Conservation (phyloP, 2,329 filamentous ascomycete species). For the Dothistroma pini region DNA sequence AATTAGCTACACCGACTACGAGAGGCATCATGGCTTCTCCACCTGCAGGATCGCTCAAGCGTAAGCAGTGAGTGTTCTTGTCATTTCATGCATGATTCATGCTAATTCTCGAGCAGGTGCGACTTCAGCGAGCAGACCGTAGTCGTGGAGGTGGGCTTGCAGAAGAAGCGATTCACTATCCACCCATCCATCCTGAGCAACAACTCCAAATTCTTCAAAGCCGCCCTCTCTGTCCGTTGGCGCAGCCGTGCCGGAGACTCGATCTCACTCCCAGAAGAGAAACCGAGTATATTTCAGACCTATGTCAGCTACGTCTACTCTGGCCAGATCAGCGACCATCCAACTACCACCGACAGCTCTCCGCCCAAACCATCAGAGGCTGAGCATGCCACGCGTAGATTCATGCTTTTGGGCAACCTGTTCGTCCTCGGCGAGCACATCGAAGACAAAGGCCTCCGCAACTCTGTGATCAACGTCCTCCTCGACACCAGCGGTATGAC, state of each 20-base stretch:
- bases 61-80: no score
- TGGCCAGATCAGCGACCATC: background rate
- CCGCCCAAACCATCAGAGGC: background rate
- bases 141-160: background rate
- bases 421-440: conserved; percentile 10
- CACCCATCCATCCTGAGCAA: conserved; percentile 10
- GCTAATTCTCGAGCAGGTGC: background rate
- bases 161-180: background rate
- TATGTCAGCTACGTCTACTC: conserved; percentile 6
- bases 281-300: conserved; percentile 4
- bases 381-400: background rate
- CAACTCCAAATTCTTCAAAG: conserved; percentile 11
- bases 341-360: background rate
- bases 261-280: conserved; percentile 3
- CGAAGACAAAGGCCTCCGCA: conserved; percentile 8
- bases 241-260: background rate
- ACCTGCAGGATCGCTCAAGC: no score
- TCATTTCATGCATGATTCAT: no score
- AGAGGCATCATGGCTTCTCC: no score
- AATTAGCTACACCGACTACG: no score
- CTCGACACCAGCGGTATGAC: background rate
- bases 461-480: conserved; percentile 10
- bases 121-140: background rate
- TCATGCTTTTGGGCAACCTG: background rate
- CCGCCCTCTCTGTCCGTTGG: background rate